phyloP scores from a whole-genome alignment of 345 rosid species.

The Rhodamnia argentea region DNA sequence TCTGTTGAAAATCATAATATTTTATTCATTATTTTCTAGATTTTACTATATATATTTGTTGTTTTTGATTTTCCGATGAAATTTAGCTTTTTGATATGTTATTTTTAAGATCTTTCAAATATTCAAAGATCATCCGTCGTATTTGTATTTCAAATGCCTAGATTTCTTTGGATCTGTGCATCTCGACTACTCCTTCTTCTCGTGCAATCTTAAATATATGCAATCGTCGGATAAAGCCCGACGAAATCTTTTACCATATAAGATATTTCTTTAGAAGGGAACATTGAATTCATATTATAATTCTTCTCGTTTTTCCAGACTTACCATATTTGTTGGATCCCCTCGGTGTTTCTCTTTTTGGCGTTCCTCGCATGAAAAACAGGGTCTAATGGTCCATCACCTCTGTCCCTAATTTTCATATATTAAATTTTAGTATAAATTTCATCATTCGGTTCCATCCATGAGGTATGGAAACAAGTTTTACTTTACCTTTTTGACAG shows the following conservation, averaged over 20 bases:
- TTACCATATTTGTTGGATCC: neutral
- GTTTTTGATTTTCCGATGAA: neutral
- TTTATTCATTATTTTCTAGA: neutral
- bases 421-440: neutral
- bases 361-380: neutral
- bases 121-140: neutral
- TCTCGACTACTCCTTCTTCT: rapidly evolving
- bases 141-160: neutral
- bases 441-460: neutral
- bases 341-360: neutral
- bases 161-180: rapidly evolving
- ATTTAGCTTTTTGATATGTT: neutral
- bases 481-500: too few species aligned
- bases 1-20: neutral
- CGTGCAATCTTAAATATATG: neutral
- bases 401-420: neutral
- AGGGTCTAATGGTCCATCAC: neutral
- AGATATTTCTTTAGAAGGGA: neutral
- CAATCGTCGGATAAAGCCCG: neutral
- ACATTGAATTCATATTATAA: neutral
- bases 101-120: neutral
- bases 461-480: too few species aligned
- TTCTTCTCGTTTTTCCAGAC: neutral
- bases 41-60: rapidly evolving
- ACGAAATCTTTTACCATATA: neutral